These are phyloP conservation scores for Fibroporia radiculosa DNA, from an alignment of 768 basidiomycete genomes.

Conservation along the genomic window DNA sequence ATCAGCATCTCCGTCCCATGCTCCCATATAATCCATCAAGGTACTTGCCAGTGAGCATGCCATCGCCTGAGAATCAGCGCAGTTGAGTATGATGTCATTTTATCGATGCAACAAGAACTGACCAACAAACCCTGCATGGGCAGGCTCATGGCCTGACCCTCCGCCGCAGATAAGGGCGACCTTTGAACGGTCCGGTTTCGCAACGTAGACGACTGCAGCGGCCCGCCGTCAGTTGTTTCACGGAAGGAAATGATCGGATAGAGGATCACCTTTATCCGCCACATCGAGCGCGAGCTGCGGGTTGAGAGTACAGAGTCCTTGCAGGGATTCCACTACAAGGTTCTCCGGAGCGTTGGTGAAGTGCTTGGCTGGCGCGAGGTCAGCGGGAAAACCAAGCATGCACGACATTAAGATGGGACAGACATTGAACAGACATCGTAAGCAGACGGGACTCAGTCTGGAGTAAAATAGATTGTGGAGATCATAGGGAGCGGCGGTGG, in stretches of 20 bases:
- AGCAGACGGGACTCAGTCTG: neutral
- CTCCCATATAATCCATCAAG: neutral
- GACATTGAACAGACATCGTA: conserved; percentile 16
- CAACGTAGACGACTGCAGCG: conserved; percentile 51
- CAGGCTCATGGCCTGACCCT: conserved; percentile 86
- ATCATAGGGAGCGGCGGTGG: neutral
- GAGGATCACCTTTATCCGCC: conserved; percentile 54
- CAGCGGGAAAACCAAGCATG: neutral
- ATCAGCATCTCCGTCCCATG: neutral
- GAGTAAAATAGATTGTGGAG: neutral
- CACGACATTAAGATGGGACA: neutral
- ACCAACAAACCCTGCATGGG: conserved; percentile 90
- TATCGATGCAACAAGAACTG: conserved; percentile 14
- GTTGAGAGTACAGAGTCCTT: conserved; percentile 65
- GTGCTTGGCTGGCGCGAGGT: conserved; percentile 47
- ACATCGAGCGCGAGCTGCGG: conserved; percentile 65
- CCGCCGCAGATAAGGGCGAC: conserved; percentile 81
- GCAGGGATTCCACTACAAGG: conserved; percentile 73
- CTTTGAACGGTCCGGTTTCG: conserved; percentile 48
- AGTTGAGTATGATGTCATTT: neutral
- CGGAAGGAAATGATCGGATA: neutral
- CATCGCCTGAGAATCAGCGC: conserved; percentile 41
- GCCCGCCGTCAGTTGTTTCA: neutral
- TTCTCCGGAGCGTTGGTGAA: conserved; percentile 63
- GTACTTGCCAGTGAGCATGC: conserved; percentile 62